Evolutionary conservation across 805 yeast genomes (phyloP).

Genomic region (Brettanomyces naardenensis): DNA sequence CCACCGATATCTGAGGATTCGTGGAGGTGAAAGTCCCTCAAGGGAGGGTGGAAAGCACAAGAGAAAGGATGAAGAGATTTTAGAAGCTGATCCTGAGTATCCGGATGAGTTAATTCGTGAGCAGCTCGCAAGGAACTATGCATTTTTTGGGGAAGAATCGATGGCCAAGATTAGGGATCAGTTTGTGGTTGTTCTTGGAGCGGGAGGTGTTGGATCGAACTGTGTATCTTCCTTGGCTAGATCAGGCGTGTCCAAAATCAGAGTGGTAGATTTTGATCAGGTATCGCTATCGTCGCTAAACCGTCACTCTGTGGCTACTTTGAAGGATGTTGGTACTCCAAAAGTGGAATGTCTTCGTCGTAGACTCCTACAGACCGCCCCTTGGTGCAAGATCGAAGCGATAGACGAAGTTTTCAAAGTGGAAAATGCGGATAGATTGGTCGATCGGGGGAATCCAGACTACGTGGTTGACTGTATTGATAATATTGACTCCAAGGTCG

Average conservation of each 20-base stretch:
- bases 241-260: slow-evolving; percentile 75
- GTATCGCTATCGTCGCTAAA: slow-evolving; percentile 87
- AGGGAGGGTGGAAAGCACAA: no score
- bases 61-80: slow-evolving; percentile 3
- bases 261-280: slow-evolving; percentile 92
- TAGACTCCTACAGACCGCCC: slow-evolving; percentile 71
- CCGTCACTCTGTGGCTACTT: slow-evolving; percentile 90
- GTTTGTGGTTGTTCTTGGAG: slow-evolving; percentile 76
- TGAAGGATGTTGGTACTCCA: slow-evolving; percentile 85
- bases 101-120: slow-evolving; percentile 76
- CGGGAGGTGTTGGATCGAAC: slow-evolving; percentile 99
- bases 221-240: slow-evolving; percentile 85
- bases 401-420: slow-evolving; percentile 70
- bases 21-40: no score
- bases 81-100: slow-evolving; percentile 20
- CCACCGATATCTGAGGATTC: slow-evolving; percentile 24
- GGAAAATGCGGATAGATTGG: slow-evolving; percentile 54
- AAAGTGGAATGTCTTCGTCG: slow-evolving; percentile 74
- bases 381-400: slow-evolving; percentile 87
- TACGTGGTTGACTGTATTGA: slow-evolving; percentile 93
- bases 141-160: slow-evolving; percentile 84
- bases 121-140: slow-evolving; percentile 89
- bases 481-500: slow-evolving; percentile 95
- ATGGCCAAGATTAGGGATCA: slow-evolving; percentile 64
- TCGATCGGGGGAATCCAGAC: slow-evolving; percentile 51